Evolutionary conservation across 139 green algal genomes (phyloP).

Genomic region (Chlamydomonas asymmetrica): DNA sequence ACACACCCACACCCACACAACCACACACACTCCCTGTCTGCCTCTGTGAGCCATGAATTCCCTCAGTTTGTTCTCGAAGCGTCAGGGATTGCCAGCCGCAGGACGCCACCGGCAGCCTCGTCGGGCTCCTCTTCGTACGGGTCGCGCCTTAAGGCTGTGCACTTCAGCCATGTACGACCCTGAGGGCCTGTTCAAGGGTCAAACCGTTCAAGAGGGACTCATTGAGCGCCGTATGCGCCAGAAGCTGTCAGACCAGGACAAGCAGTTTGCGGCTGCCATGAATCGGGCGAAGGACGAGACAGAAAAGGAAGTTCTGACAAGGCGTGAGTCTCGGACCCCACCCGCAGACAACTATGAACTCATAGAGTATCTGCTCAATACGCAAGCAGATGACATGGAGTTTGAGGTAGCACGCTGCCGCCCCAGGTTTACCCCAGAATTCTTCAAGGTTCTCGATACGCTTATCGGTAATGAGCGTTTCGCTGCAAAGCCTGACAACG

Average conservation of each 20-base stretch:
- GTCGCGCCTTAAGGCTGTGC: not conserved
- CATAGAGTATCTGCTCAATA: conserved; percentile 87
- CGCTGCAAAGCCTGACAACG: conserved; percentile 47
- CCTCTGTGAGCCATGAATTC: too few species aligned
- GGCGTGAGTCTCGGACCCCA: conserved; percentile 26
- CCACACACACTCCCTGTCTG: too few species aligned
- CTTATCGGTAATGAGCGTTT: conserved; percentile 49
- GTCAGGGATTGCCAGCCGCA: too few species aligned
- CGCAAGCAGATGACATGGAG: conserved; percentile 84
- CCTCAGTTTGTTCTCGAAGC: too few species aligned
- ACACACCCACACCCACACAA: too few species aligned
- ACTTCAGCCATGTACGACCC: conserved; percentile 25
- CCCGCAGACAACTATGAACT: conserved; percentile 50
- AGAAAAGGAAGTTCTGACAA: conserved; percentile 38
- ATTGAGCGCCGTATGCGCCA: conserved; percentile 64
- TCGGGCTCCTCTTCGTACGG: too few species aligned
- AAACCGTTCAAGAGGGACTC: conserved; percentile 34
- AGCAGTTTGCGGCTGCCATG: conserved; percentile 57
- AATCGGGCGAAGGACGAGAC: conserved; percentile 52
- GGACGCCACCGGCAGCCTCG: too few species aligned
- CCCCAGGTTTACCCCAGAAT: conserved; percentile 56
- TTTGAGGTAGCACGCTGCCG: conserved; percentile 82
- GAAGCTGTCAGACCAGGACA: conserved; percentile 54
- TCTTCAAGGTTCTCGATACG: conserved; percentile 68
- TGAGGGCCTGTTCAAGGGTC: conserved; percentile 22